phyloP scores from a whole-genome alignment of 805 yeast species.

The Saturnispora galanensis region DNA sequence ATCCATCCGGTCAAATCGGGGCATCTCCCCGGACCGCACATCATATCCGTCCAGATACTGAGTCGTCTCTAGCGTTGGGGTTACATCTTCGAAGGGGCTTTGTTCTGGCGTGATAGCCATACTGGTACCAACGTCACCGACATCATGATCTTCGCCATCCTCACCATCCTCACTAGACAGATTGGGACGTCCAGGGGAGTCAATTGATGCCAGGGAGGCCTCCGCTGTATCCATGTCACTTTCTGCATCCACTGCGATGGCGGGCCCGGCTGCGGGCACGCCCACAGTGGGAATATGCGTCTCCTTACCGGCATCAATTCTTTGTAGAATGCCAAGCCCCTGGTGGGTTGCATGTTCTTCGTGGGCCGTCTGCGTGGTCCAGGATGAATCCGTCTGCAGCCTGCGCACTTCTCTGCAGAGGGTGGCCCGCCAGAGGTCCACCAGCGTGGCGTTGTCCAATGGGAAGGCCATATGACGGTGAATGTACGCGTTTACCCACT shows the following conservation, averaged over 20 bases:
- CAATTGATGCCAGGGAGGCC: not conserved
- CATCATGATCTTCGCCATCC: not conserved
- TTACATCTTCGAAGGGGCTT: not conserved
- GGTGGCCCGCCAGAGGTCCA: conserved; percentile 11
- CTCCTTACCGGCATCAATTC: too few species aligned
- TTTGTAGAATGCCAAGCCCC: too few species aligned
- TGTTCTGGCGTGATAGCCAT: too few species aligned
- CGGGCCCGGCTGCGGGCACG: too few species aligned
- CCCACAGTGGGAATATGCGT: too few species aligned
- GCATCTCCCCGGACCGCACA: not conserved
- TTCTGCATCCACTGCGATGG: not conserved
- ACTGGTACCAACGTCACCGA: not conserved
- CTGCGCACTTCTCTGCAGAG: not conserved
- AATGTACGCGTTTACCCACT: too few species aligned
- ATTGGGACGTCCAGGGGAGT: not conserved
- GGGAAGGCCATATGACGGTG: conserved; percentile 14
- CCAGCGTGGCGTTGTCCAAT: conserved; percentile 8
- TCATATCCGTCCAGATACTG: not conserved
- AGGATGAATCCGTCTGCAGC: too few species aligned
- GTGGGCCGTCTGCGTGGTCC: too few species aligned
- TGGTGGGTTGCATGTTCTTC: too few species aligned
- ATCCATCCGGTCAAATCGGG: not conserved
- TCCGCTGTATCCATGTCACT: not conserved
- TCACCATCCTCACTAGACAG: not conserved
- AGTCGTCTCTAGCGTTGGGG: not conserved